Percentiles rank a stretch among this genome's conserved stretches.
phyloP scores from a whole-genome alignment of 805 yeast genomes.

The Schizosaccharomyces cryophilus region DNA sequence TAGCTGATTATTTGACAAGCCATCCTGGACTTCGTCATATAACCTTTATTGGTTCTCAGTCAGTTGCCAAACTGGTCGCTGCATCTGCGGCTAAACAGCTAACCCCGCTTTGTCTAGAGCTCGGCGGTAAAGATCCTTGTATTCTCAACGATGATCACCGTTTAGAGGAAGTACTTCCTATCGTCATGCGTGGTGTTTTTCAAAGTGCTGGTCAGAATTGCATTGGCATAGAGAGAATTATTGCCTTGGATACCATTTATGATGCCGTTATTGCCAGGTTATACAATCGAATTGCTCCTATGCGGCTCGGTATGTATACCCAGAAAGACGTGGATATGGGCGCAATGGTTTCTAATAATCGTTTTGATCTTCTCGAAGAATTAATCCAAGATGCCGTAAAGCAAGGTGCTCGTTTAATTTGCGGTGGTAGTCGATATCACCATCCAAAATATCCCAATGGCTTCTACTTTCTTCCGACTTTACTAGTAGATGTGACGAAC shows the following conservation, averaged over 20 bases:
- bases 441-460: constrained; percentile 95
- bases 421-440: constrained; percentile 56
- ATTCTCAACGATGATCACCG: constrained; percentile 50
- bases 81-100: constrained; percentile 61
- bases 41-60: constrained; percentile 88
- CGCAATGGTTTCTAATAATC: constrained; percentile 62
- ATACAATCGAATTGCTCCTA: constrained; percentile 27
- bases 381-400: constrained; percentile 49
- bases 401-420: constrained; percentile 55
- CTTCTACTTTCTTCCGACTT: constrained; percentile 75
- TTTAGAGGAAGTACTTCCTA: constrained; percentile 34
- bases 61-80: constrained; percentile 74
- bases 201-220: constrained; percentile 97
- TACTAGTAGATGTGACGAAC: constrained; percentile 56
- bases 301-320: constrained; percentile 78
- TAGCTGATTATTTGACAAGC: constrained; percentile 64
- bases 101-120: constrained; percentile 85
- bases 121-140: constrained; percentile 91
- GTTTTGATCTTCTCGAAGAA: constrained; percentile 43
- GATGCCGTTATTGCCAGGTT: constrained; percentile 34
- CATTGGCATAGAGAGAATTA: constrained; percentile 87
- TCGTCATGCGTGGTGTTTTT: constrained; percentile 81
- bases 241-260: constrained; percentile 51
- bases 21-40: constrained; percentile 67
- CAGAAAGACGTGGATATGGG: constrained; percentile 76